phyloP scores from a whole-genome alignment of 2,329 filamentous ascomycete genomes.

The Botryotinia convoluta region DNA sequence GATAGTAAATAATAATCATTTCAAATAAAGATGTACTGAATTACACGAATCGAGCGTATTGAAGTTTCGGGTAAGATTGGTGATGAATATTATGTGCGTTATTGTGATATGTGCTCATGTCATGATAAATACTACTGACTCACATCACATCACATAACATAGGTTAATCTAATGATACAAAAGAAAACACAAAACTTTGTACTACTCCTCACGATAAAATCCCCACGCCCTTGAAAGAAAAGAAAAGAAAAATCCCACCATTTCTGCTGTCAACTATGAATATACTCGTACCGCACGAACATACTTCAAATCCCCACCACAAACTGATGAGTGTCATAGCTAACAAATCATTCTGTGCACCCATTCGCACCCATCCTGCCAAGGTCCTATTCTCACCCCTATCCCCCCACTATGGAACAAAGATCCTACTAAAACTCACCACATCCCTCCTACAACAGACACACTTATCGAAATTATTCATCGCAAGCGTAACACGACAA shows the following conservation, averaged over 20 bases:
- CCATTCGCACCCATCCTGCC: not conserved
- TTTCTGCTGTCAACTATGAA: not conserved
- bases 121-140: not conserved
- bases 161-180: not conserved
- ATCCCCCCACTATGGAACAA: slow-evolving; percentile 59
- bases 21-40: not conserved
- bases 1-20: not conserved
- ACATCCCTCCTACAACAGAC: slow-evolving; percentile 91
- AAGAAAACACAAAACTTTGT: not conserved
- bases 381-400: not conserved
- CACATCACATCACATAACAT: not conserved
- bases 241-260: not conserved
- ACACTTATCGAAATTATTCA: slow-evolving; percentile 96
- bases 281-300: not conserved
- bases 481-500: slow-evolving; percentile 85
- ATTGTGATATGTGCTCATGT: not conserved
- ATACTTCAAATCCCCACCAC: not conserved
- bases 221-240: not conserved
- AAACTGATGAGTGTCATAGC: not conserved
- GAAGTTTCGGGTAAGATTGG: not conserved
- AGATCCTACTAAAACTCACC: slow-evolving; percentile 84
- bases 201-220: not conserved
- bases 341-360: not conserved
- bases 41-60: not conserved
- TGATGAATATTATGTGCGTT: not conserved